A percentile compares a stretch with the other conserved stretches of the same genome.
These are phyloP conservation scores for Daldinia loculata DNA, from an alignment of 495 filamentous ascomycete genomes.

Conservation along the genomic window DNA sequence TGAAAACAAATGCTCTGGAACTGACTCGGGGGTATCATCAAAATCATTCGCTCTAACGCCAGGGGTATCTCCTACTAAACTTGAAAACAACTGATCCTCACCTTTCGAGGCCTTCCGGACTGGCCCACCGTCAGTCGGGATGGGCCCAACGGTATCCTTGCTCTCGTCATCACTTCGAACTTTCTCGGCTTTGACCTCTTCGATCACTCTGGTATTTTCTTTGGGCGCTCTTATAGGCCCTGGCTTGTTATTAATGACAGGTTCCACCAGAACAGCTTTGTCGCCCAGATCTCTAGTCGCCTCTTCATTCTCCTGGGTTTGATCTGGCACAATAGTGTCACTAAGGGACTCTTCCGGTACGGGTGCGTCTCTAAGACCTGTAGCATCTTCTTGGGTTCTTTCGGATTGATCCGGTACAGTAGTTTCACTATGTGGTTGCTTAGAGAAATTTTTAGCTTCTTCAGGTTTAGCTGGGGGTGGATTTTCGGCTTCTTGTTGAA, in stretches of 20 bases:
- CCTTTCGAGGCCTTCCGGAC: slow-evolving; percentile 48
- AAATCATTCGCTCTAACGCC: slow-evolving; percentile 4
- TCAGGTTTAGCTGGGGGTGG: not conserved
- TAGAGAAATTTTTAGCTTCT: not conserved
- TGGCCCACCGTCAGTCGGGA: slow-evolving; percentile 47
- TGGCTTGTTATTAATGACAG: slow-evolving; percentile 12
- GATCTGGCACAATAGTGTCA: not conserved
- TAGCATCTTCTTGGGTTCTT: not conserved
- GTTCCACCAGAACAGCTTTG: not conserved
- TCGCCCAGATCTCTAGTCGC: not conserved
- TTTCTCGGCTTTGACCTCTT: slow-evolving; percentile 16
- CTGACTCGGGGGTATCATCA: slow-evolving; percentile 45
- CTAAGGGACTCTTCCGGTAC: not conserved
- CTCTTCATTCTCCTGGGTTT: not conserved
- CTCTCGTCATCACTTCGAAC: slow-evolving; percentile 46
- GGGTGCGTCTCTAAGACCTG: not conserved
- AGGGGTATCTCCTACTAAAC: slow-evolving; percentile 19
- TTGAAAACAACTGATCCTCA: slow-evolving; percentile 48
- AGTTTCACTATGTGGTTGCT: not conserved
- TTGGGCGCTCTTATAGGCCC: slow-evolving; percentile 27
- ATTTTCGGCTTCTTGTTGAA: not conserved
- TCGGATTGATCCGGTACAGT: not conserved
- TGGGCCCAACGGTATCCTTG: slow-evolving; percentile 49
- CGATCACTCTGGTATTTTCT: not conserved
- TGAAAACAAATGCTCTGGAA: slow-evolving; percentile 25